Evolutionary conservation across 352 stramenopile species (phyloP), one percentile per base, ranked within the genome.

Genomic region (Pythium coloratum): DNA sequence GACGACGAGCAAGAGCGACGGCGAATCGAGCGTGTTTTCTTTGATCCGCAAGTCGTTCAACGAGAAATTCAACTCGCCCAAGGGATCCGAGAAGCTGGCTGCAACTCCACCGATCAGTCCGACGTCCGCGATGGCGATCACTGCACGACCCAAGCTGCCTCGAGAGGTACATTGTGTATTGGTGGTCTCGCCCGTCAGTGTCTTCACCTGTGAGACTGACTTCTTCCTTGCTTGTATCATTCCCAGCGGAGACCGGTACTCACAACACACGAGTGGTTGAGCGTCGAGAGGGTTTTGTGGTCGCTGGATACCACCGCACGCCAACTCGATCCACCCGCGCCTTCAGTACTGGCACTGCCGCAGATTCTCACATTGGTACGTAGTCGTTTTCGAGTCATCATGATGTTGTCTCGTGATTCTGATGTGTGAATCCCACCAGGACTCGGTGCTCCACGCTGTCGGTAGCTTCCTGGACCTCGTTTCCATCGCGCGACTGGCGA

Each of bases 261-360:
- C 12, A 56, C 30, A 10, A 56, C 38, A 12, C 58, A 28, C 24
- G 78, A 90, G 60, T 90, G 83, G 83, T 32, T 69, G n/a, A 67
- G 66, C 2, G 81, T 92, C 32, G 81, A 92, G 63, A 64, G 75
- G 2, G 80, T 72, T 40, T 63, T 92, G 36, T 90, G 83, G 83
- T 72, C 86, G 34, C 73, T 92, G 55, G 83, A 92, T 36, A 28
- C 24, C 33, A 63, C 42, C n/a, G 14, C 46, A 18, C 47, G n/a
- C 34, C 6, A 44, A 2, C 2, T 32, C 6, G 26, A 54, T 14
- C 8, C 34, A 0, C 55, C 51, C 3, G 14, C 26, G 1, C 3
- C 14, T 28, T 13, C 20, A 6, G 8, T 14, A n/a, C 20, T 40
- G 1, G 49, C 62, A 13, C 32, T 68, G 16, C 5, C 33, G 6